phyloP scores from a whole-genome alignment of 148 eudicot species.

The Limonium bicolor region DNA sequence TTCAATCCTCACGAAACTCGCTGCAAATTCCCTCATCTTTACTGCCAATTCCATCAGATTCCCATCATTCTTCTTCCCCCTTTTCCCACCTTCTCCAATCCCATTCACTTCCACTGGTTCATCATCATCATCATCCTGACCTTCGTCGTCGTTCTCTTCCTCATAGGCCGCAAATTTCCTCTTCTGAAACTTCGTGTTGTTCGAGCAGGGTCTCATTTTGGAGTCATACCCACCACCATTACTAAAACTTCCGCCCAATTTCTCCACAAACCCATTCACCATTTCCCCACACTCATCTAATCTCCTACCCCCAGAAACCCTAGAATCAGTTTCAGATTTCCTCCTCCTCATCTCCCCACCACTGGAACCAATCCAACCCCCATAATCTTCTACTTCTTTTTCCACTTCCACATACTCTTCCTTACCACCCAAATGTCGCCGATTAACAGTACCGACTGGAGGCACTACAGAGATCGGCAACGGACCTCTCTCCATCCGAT shows the following conservation, averaged over 20 bases:
- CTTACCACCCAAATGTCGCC: neutral
- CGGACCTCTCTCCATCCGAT: constrained; percentile 55
- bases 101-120: constrained; percentile 17
- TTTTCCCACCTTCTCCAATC: constrained; percentile 7
- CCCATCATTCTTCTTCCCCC: constrained; percentile 1
- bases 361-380: neutral
- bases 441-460: constrained; percentile 14
- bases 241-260: neutral
- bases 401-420: neutral
- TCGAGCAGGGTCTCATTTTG: neutral
- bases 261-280: constrained; percentile 12
- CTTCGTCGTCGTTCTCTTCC: constrained; percentile 5
- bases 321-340: neutral
- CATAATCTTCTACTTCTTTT: constrained; percentile 10
- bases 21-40: constrained; percentile 49
- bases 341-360: constrained; percentile 3
- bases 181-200: constrained; percentile 10
- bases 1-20: constrained; percentile 50
- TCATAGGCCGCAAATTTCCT: constrained; percentile 8
- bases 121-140: constrained; percentile 14
- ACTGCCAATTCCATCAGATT: constrained; percentile 29
- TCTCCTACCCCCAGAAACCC: neutral
- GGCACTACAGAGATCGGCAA: constrained; percentile 32
- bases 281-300: constrained; percentile 5
- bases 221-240: constrained; percentile 3